A percentile compares a stretch with the other conserved stretches of the same genome.
Evolutionary conservation across 1,284 basidiomycete species (phyloP).

Genomic region (Cutaneotrichosporon mucoides): DNA sequence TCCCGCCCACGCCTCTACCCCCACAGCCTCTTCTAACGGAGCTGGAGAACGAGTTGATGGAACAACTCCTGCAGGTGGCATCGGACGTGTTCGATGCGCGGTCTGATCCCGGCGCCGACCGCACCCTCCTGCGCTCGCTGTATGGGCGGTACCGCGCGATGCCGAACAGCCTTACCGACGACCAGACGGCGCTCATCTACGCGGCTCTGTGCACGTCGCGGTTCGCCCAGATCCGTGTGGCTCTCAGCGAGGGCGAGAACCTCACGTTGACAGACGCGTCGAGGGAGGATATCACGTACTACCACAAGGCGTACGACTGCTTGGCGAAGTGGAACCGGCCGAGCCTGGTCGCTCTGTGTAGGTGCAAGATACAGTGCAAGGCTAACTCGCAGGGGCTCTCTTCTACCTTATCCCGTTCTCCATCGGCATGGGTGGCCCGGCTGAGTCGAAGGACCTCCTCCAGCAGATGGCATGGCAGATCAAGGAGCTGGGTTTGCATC

Average conservation of each 20-base stretch:
- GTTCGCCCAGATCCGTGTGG: constrained; percentile 14
- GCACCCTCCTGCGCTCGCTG: constrained; percentile 9
- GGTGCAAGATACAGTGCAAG: neutral
- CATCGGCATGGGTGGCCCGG: constrained; percentile 19
- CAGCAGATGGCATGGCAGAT: constrained; percentile 30
- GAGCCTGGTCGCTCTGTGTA: constrained; percentile 24
- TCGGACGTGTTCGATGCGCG: neutral
- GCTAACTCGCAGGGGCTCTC: constrained; percentile 15
- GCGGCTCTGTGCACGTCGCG: constrained; percentile 21
- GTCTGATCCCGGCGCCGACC: constrained; percentile 1
- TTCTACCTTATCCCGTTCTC: constrained; percentile 25
- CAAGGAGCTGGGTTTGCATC: constrained; percentile 24
- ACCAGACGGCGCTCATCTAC: constrained; percentile 23
- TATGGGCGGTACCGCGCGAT: constrained; percentile 24
- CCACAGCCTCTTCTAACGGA: constrained; percentile 2
- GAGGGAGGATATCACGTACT: constrained; percentile 32
- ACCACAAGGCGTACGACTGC: constrained; percentile 21
- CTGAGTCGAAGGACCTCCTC: constrained; percentile 22
- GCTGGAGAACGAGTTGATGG: constrained; percentile 23
- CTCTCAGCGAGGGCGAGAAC: neutral
- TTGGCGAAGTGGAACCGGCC: constrained; percentile 24
- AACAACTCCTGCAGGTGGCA: constrained; percentile 9
- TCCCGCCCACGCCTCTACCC: constrained; percentile 14
- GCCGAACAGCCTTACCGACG: constrained; percentile 21
- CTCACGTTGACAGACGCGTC: neutral